Evolutionary conservation across 352 stramenopile genomes (phyloP), one percentile per base, ranked within the genome.

Genomic region (Phytopythium mirpurense): DNA sequence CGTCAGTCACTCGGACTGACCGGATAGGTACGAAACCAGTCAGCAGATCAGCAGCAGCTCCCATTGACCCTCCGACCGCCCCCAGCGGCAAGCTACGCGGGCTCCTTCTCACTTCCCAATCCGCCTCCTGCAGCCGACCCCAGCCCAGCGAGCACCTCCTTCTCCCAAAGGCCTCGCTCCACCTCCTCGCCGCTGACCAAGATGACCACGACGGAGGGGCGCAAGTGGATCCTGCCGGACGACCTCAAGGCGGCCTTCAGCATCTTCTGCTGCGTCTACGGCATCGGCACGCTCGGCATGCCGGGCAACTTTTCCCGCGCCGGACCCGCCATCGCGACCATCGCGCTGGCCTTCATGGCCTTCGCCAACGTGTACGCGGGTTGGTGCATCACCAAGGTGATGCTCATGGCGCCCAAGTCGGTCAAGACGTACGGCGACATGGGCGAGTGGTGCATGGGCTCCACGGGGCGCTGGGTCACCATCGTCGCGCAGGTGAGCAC

Each of bases 251-350:
- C 60, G 5, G 60, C 69, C 14, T 83, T 82, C 65, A 83, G 79
- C 56, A 45, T 45, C 40, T 45, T 45, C 40, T 45, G 40, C 40
- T 45, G 40, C 40, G 40, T 45, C 9, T 45, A 78, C 60, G 78
- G 78, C 45, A 78, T 89, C 32, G 78, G 78, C 14, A 86, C 78
- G 29, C 72, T 89, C 34, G 75, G 78, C 46, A 84, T 89, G 72
- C 75, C 78, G 0, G 74, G 64, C 29, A 89, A 89, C 59, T 89
- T 83, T 53, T 70, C 78, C 1, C 78, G 77, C 15, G 67, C 70
- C 14, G 74, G 74, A 0, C 74, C 70, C 3, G 57, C 56, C 7
- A 57, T 81, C 23, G 77, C 67, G 8, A 64, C 64, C 14, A 49
- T 77, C 36, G 72, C 67, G 21, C 69, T 82, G 41, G 51, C 71